Evolutionary conservation across 805 yeast genomes (phyloP), one percentile per base, ranked within the genome.

Genomic region (Jamesozyma hellenica): DNA sequence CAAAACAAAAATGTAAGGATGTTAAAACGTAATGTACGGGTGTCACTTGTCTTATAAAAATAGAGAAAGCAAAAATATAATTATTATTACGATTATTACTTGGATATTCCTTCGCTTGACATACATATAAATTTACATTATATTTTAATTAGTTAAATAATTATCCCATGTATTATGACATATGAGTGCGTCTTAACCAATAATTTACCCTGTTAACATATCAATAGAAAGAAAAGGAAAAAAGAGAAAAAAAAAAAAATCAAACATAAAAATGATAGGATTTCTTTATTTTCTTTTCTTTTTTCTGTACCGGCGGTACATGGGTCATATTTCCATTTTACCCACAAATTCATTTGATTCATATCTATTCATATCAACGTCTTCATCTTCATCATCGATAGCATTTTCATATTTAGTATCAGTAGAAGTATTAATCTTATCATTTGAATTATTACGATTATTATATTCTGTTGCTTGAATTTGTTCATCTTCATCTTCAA

Each of bases 401-500:
- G 62, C 59, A 39, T 54, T 52, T 40, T 55, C 58, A 34, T 48
- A 51, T 11, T 13, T 15, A 13, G 10, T 23, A 25, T 34, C 15
- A 21, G 12, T 32, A 17, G n/a, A 6, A 17, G 3, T 17, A 16
- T 15, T n/a, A 23, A n/a, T 25, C 5, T 31, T 18, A 11, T 16
- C 14, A 28, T 44, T 34, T 18, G 15, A 25, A 15, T 37, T 21
- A 34, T 16, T 15, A 17, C 13, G 38, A 13, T 44, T 32, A 12
- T 36, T 14, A 16, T 16, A 21, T 12, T 28, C 36, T n/a, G 18
- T 25, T 13, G 21, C 35, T n/a, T 14, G 32, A 16, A 34, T 36
- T 19, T 21, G 19, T n/a, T 78, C 88, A 33, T 83, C 95, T 16
- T 87, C 96, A 58, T 90, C 97, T 61, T 90, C 96, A 56, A 90